Evolutionary conservation across 169 alveolate species (phyloP).

Genomic region (Amoebophrya sp.): DNA sequence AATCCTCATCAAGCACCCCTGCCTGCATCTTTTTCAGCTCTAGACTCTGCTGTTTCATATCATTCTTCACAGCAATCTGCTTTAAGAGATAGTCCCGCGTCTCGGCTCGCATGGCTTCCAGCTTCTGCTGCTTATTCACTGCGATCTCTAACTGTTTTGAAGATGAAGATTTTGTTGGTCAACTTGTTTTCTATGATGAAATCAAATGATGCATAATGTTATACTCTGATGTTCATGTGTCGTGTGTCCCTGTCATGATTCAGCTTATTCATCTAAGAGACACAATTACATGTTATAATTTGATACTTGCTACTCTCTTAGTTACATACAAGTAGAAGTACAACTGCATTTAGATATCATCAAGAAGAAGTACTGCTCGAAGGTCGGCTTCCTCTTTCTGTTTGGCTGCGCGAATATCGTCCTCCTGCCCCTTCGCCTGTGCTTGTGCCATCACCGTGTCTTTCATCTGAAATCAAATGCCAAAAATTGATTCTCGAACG

Average conservation of each 20-base stretch:
- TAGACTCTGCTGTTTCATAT: neutral
- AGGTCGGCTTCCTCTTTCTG: constrained; percentile 5
- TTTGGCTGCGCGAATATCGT: neutral
- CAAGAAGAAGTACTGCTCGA: neutral
- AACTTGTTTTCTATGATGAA: too few relatives aligned
- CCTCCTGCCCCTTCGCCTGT: neutral
- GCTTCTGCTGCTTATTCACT: neutral
- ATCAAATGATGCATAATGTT: too few relatives aligned
- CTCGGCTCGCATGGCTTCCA: neutral
- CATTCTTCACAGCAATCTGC: neutral
- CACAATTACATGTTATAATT: too few relatives aligned
- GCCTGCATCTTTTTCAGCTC: constrained; percentile 21
- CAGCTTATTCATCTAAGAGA: too few relatives aligned
- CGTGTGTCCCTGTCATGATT: too few relatives aligned
- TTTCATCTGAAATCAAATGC: neutral
- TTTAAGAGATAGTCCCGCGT: neutral
- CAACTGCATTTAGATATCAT: too few relatives aligned
- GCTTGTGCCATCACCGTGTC: neutral
- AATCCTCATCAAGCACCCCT: neutral
- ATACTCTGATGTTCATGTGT: too few relatives aligned
- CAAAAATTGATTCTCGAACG: too few relatives aligned
- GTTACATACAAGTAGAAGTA: too few relatives aligned
- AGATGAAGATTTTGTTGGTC: neutral
- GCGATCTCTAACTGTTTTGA: neutral
- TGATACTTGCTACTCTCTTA: too few relatives aligned